phyloP scores from a whole-genome alignment of 2,329 filamentous ascomycete species.

The Trichoderma aggressivum region DNA sequence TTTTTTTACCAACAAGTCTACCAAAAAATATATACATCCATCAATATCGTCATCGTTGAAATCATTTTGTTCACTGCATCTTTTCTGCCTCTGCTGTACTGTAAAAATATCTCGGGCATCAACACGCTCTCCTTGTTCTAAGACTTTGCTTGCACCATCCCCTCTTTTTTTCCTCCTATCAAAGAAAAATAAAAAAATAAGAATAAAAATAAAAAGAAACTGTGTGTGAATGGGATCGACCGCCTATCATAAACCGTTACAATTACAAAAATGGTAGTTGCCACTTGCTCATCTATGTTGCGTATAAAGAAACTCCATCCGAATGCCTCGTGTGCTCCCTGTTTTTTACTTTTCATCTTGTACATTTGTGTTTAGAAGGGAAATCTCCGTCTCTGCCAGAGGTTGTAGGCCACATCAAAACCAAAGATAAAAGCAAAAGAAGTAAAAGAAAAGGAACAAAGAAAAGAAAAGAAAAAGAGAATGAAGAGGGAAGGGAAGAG shows the following conservation, averaged over 20 bases:
- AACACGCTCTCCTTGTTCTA: neutral
- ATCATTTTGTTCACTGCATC: slow-evolving; percentile 1
- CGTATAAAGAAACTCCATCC: slow-evolving; percentile 18
- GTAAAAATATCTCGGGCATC: neutral
- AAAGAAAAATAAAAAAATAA: neutral
- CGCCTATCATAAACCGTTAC: slow-evolving; percentile 25
- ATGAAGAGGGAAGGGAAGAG: neutral
- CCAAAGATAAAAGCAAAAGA: neutral
- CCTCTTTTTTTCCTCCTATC: neutral
- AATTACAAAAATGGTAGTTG: slow-evolving; percentile 27
- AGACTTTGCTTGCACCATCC: neutral
- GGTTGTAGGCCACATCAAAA: neutral
- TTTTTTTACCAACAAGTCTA: neutral
- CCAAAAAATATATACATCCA: neutral
- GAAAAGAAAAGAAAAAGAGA: neutral
- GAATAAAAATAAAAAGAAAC: neutral
- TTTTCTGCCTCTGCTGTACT: neutral
- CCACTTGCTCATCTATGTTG: slow-evolving; percentile 26
- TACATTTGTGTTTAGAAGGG: neutral
- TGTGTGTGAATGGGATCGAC: neutral
- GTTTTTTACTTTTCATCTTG: slow-evolving; percentile 21
- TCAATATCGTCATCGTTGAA: neutral
- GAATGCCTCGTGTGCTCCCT: slow-evolving; percentile 16
- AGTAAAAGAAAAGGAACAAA: neutral
- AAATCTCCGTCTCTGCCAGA: neutral